Conservation (phyloP, 2,329 filamentous ascomycete genomes). For the Aureobasidium musti region DNA sequence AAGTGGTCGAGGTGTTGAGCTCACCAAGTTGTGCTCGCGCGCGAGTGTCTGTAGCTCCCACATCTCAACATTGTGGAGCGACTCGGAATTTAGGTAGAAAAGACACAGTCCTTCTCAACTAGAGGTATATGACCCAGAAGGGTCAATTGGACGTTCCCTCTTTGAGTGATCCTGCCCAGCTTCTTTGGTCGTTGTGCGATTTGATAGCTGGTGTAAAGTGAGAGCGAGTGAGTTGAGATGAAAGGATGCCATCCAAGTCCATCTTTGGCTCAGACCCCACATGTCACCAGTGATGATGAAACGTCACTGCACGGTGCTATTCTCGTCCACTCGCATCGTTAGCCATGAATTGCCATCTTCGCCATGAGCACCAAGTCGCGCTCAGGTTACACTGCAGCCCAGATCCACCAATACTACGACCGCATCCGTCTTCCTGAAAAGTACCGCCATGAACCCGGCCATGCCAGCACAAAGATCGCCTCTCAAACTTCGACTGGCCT, state of each 20-base stretch:
- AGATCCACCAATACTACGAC: slow-evolving; percentile 37
- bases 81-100: too few relatives aligned
- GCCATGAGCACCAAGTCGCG: slow-evolving; percentile 6
- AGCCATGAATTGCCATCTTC: background rate
- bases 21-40: too few relatives aligned
- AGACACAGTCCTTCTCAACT: background rate
- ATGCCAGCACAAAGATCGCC: slow-evolving; percentile 7
- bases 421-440: slow-evolving; percentile 35
- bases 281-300: slow-evolving; percentile 5
- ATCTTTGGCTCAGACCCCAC: background rate
- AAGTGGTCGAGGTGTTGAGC: too few relatives aligned
- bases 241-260: background rate
- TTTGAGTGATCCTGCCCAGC: too few relatives aligned
- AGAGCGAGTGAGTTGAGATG: background rate
- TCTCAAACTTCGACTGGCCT: slow-evolving; percentile 36
- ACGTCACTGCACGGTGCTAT: slow-evolving; percentile 7
- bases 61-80: too few relatives aligned
- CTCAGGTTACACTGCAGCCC: slow-evolving; percentile 29
- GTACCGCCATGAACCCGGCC: slow-evolving; percentile 27
- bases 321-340: background rate
- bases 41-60: too few relatives aligned
- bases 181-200: too few relatives aligned
- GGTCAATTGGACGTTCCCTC: too few relatives aligned
- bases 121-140: too few relatives aligned
- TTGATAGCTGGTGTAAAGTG: background rate